Conservation (phyloP, 176 grass and related monocot species). For the Carex parvula region DNA sequence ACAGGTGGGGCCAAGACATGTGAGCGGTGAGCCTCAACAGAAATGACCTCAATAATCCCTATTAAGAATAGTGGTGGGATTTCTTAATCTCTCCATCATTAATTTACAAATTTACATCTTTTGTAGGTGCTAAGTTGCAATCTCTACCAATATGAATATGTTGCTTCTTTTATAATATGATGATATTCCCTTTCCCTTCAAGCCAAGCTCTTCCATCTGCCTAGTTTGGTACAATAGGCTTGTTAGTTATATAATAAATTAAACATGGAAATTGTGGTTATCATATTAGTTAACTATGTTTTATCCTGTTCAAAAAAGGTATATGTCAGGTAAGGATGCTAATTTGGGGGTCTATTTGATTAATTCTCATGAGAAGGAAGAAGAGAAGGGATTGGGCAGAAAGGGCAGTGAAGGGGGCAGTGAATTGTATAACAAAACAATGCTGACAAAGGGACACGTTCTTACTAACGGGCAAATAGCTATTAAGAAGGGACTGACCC, state of each 20-base stretch:
- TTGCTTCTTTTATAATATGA: constrained; percentile 4
- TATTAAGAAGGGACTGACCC: too few species aligned
- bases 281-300: not conserved
- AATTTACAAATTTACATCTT: constrained; percentile 8
- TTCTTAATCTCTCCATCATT: constrained; percentile 24
- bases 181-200: constrained; percentile 19
- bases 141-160: constrained; percentile 30
- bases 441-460: too few species aligned
- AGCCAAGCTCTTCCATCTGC: constrained; percentile 9
- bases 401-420: too few species aligned
- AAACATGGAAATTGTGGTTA: not conserved
- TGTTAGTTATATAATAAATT: not conserved
- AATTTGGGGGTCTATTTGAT: too few species aligned
- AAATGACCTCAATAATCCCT: constrained; percentile 21
- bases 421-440: too few species aligned
- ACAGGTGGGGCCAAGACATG: constrained; percentile 23
- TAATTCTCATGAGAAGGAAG: too few species aligned
- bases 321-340: too few species aligned
- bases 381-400: too few species aligned
- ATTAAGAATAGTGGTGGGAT: not conserved
- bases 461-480: too few species aligned
- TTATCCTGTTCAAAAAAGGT: not conserved
- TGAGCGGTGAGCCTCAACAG: not conserved
- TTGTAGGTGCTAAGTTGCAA: constrained; percentile 29
- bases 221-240: constrained; percentile 13